These are phyloP conservation scores for Mallotus repandus DNA, from an alignment of 441 rosid genomes.

Conservation along the genomic window DNA sequence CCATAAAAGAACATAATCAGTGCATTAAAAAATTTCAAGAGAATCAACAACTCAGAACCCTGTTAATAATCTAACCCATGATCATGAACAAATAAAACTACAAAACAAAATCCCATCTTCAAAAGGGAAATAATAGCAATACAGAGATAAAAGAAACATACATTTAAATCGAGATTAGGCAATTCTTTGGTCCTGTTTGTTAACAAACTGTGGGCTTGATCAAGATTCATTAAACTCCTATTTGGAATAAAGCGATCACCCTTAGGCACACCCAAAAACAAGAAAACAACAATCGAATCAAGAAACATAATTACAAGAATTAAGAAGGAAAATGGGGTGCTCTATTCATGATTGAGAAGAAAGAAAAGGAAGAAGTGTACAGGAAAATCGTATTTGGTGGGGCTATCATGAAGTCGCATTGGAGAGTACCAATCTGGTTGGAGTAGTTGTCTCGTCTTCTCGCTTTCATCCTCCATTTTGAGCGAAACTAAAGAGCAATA, in stretches of 20 bases:
- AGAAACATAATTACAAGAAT: background rate
- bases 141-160: conserved; percentile 18
- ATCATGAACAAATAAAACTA: background rate
- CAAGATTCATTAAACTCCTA: conserved; percentile 61
- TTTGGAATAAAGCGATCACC: conserved; percentile 57
- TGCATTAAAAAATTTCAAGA: no score
- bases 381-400: conserved; percentile 35
- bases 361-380: conserved; percentile 15
- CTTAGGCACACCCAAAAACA: conserved; percentile 25
- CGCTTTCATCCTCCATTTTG: conserved; percentile 26
- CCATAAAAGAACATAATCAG: background rate
- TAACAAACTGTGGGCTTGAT: conserved; percentile 50
- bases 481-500: background rate
- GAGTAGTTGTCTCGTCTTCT: background rate
- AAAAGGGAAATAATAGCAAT: background rate
- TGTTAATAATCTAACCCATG: background rate
- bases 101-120: background rate
- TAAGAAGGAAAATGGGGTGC: background rate
- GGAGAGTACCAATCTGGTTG: conserved; percentile 53
- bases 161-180: conserved; percentile 26
- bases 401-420: conserved; percentile 40
- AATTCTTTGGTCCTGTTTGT: conserved; percentile 30
- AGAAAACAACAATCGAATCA: background rate
- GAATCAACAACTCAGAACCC: background rate
- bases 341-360: conserved; percentile 5